phyloP scores from a whole-genome alignment of 2,329 filamentous ascomycete species.

The Ceratocystis albifundus region DNA sequence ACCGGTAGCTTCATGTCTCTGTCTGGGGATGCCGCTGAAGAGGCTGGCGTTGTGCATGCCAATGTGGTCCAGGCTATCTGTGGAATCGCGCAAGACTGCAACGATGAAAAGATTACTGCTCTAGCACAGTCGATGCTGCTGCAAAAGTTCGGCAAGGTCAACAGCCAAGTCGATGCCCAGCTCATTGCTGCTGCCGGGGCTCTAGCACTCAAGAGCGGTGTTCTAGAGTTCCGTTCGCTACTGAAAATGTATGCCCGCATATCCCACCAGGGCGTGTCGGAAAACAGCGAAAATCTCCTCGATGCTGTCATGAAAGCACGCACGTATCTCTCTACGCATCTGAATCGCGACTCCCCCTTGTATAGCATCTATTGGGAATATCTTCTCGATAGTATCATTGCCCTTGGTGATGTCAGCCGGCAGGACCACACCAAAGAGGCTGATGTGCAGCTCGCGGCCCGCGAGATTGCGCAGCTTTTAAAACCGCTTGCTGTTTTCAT shows the following conservation, averaged over 20 bases:
- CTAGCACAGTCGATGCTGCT: slow-evolving; percentile 88
- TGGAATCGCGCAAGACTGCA: slow-evolving; percentile 67
- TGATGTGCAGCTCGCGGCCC: slow-evolving; percentile 70
- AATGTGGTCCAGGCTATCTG: slow-evolving; percentile 95
- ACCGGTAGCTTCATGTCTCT: slow-evolving; percentile 72
- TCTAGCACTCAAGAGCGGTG: slow-evolving; percentile 64
- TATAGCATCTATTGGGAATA: slow-evolving; percentile 77
- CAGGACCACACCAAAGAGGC: slow-evolving; percentile 60
- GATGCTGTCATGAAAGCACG: slow-evolving; percentile 70
- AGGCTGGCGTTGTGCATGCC: slow-evolving; percentile 62
- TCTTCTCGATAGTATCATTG: slow-evolving; percentile 75
- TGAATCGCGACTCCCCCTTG: slow-evolving; percentile 57
- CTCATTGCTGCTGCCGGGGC: slow-evolving; percentile 75
- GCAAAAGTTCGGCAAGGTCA: slow-evolving; percentile 88
- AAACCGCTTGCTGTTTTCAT: slow-evolving; percentile 80
- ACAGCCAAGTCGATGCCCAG: slow-evolving; percentile 63
- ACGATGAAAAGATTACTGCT: slow-evolving; percentile 85
- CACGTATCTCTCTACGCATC: slow-evolving; percentile 60
- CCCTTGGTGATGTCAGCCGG: slow-evolving; percentile 75
- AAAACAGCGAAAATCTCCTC: slow-evolving; percentile 55
- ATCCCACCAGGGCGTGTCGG: slow-evolving; percentile 58
- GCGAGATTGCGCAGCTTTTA: slow-evolving; percentile 77
- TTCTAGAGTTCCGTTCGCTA: slow-evolving; percentile 72
- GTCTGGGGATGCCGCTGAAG: slow-evolving; percentile 62
- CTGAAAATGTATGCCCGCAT: slow-evolving; percentile 73